Evolutionary conservation across 1,284 basidiomycete species (phyloP), one percentile per base, ranked within the genome.

Genomic region (Hypsizygus ulmarius): DNA sequence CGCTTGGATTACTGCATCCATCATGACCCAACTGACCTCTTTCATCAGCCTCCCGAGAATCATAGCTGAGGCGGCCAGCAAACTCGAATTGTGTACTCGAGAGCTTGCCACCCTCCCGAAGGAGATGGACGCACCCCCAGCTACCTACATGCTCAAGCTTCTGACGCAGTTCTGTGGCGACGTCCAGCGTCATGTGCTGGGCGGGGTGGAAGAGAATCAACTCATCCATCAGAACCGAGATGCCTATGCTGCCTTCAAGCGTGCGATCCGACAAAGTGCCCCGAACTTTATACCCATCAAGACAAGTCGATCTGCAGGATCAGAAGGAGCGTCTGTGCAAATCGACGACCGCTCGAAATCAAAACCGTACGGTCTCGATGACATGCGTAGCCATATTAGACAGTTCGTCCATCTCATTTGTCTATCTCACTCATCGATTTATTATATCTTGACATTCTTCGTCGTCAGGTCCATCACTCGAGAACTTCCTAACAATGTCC

Each of bases 381-480:
- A 70, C 25, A 58, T 73, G 40, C 54, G 61, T 3, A 40, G 47
- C 8, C 59, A 67, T 41, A 67, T 74, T 15, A 19, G 62, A 5
- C 49, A 58, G 71, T 72, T 45, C 18, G 63, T 42, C 16, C 12
- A 25, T 21, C n/a, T n/a, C n/a, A n/a, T 27, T 5, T 38, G 9
- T 10, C n/a, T n/a, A n/a, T n/a, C n/a, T n/a, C n/a, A n/a, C n/a
- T 43, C n/a, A 50, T 21, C n/a, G 9, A 4, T 6, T 34, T 8
- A 19, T 40, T 40, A 3, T 14, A 21, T 25, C 30, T 36, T 19
- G 11, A 37, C 19, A 16, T 38, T 18, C 11, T 60, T 8, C 44
- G 61, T 32, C 8, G n/a, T 2, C 63, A 63, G 59, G 36, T 59
- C 59, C 5, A 52, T 62, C 19, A 59, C 60, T 2, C 50, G 59